phyloP scores from a whole-genome alignment of 257 asterid species.

The Misopates orontium region DNA sequence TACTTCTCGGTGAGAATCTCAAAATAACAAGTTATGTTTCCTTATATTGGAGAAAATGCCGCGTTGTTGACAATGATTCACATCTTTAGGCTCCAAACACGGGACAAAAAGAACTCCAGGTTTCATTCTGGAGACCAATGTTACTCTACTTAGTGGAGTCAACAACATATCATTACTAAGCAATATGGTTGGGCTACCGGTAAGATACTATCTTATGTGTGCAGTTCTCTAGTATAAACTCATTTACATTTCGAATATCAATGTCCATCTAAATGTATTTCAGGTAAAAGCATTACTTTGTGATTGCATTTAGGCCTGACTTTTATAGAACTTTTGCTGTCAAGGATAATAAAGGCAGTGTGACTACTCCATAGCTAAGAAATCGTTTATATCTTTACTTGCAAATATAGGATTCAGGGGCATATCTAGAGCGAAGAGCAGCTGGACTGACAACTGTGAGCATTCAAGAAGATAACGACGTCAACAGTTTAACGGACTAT shows the following conservation, averaged over 20 bases:
- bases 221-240: background rate
- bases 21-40: too few relatives aligned
- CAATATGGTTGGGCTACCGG: conserved; percentile 79
- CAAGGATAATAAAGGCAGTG: background rate
- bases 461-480: conserved; percentile 34
- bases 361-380: conserved; percentile 4
- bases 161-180: conserved; percentile 76
- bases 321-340: background rate
- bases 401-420: conserved; percentile 69
- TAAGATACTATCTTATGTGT: conserved; percentile 29
- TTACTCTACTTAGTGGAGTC: conserved; percentile 44
- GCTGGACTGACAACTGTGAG: conserved; percentile 51
- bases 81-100: conserved; percentile 57
- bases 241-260: background rate
- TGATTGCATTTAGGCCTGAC: background rate
- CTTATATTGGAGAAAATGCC: too few relatives aligned
- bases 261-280: background rate
- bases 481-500: conserved; percentile 35
- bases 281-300: conserved; percentile 1
- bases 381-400: conserved; percentile 1
- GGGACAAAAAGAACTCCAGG: conserved; percentile 42
- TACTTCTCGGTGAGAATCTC: conserved; percentile 49
- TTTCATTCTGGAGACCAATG: conserved; percentile 40
- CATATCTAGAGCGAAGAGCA: conserved; percentile 62
- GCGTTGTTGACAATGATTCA: conserved; percentile 11